These are phyloP conservation scores for Hymenoscyphus infarciens DNA, from an alignment of 2,329 filamentous ascomycete genomes.

Conservation along the genomic window DNA sequence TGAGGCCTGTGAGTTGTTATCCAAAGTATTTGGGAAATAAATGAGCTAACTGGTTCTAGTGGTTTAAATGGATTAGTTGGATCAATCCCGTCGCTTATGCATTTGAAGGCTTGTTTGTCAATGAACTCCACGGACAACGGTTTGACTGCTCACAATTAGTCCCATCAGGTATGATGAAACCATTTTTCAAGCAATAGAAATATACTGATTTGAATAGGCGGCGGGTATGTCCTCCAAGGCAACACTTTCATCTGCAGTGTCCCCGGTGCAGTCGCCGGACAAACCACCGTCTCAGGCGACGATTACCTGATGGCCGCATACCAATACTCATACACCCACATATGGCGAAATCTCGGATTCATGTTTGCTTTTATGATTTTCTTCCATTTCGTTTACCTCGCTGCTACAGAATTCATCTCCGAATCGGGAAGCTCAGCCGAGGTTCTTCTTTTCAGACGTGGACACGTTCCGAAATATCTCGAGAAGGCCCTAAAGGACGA, in stretches of 20 bases:
- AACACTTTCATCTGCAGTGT: conserved; percentile 50
- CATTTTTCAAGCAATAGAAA: not conserved
- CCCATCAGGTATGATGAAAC: conserved; percentile 59
- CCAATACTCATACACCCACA: conserved; percentile 43
- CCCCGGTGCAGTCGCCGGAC: conserved; percentile 54
- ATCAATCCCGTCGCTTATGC: conserved; percentile 59
- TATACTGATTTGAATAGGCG: not conserved
- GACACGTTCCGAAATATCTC: conserved; percentile 40
- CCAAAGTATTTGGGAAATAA: conserved; percentile 37
- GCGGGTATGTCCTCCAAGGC: conserved; percentile 43
- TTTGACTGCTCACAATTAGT: conserved; percentile 54
- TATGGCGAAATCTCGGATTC: conserved; percentile 59
- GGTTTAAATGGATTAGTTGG: conserved; percentile 78
- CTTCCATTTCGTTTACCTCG: conserved; percentile 60
- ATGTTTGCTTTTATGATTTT: conserved; percentile 62
- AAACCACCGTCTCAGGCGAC: conserved; percentile 52
- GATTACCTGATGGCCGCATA: conserved; percentile 53
- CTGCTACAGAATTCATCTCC: conserved; percentile 57
- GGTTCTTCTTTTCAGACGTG: conserved; percentile 70
- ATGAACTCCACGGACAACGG: conserved; percentile 59
- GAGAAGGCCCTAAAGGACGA: conserved; percentile 37
- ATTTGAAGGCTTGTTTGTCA: conserved; percentile 76
- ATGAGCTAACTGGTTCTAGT: conserved; percentile 65
- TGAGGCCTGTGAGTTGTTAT: conserved; percentile 58
- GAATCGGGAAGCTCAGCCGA: conserved; percentile 74